Percentiles rank a stretch among this genome's conserved stretches.
Evolutionary conservation across 2,329 filamentous ascomycete genomes (phyloP).

Genomic region (Aureobasidium sp.): DNA sequence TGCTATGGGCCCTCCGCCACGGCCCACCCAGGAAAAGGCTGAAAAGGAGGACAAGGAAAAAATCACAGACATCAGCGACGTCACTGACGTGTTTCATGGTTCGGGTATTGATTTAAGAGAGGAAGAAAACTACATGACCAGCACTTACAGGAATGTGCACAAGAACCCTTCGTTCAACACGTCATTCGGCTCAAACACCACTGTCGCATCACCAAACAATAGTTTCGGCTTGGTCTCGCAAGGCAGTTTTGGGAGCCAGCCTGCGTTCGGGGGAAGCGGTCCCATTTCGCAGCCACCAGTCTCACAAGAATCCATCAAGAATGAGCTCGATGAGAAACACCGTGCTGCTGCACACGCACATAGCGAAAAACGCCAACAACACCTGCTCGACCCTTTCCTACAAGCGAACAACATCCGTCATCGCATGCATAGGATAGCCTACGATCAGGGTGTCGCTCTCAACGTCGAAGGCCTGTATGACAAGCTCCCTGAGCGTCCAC

Average conservation of each 20-base stretch:
- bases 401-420: conserved; percentile 52
- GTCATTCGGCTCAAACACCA: conserved; percentile 30
- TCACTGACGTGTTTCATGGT: conserved; percentile 74
- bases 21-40: conserved; percentile 45
- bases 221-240: conserved; percentile 43
- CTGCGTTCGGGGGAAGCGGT: conserved; percentile 34
- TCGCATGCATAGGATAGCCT: conserved; percentile 50
- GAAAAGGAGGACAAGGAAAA: conserved; percentile 51
- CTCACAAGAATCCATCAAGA: conserved; percentile 60
- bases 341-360: conserved; percentile 56
- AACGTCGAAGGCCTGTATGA: conserved; percentile 51
- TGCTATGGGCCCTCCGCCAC: conserved; percentile 57
- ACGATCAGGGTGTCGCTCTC: conserved; percentile 52
- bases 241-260: conserved; percentile 28
- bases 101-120: conserved; percentile 82
- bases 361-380: conserved; percentile 56
- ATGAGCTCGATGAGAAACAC: conserved; percentile 60
- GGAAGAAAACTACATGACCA: conserved; percentile 75
- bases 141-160: conserved; percentile 43
- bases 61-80: conserved; percentile 59
- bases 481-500: conserved; percentile 25
- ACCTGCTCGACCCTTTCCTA: conserved; percentile 68
- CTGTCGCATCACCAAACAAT: conserved; percentile 31
- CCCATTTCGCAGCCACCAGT: conserved; percentile 47
- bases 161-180: conserved; percentile 21